Base-by-base conservation (phyloP, 352 stramenopile species). In the Globisporangium spiculum region DNA sequence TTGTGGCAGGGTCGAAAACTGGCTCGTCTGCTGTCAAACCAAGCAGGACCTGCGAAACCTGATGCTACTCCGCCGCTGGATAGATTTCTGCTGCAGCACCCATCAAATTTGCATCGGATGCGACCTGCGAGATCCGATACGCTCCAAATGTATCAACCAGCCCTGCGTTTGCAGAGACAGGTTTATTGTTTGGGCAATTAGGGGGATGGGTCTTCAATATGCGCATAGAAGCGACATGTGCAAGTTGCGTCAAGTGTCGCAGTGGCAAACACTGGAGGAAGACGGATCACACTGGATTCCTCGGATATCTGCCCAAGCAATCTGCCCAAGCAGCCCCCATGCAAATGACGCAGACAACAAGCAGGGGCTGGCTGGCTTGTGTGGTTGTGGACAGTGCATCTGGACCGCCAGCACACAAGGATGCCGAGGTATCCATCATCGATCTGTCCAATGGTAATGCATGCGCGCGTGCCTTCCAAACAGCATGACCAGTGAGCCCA, bases 11-110 rank as follows among this genome's bases (percentile, higher is more conserved):
- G 30, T 48, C 44, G 7, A 22, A 9, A n/a, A 10, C 24, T 56
- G 59, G 16, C 59, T 65, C 41, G 59, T 56, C 59, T 65, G 59
- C 3, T 65, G 59, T 65, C 59, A 65, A 65, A 55, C 59, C 22
- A 38, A 16, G 12, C 12, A 24, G 20, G 7, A 26, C 59, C 59
- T 65, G 16, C 59, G 12, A 30, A 4, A 24, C 6, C 22, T 18
- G 38, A 65, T 65, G 5, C 44, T 1, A 44, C 1, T 1, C 1
- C 16, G 30, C n/a, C 2, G 16, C 56, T 27, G 56, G 56, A 62
- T 62, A 6, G 41, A 65, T 41, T 22, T 30, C 1, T 4, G 20
- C 26, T 2, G 7, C 46, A 52, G 14, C 27, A 54, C 46, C 59
- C 34, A 56, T 36, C 27, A 53, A 38, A 20, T 44, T 41, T 38